Evolutionary conservation across 2,329 filamentous ascomycete genomes (phyloP).

Genomic region (Penicillium sp.): DNA sequence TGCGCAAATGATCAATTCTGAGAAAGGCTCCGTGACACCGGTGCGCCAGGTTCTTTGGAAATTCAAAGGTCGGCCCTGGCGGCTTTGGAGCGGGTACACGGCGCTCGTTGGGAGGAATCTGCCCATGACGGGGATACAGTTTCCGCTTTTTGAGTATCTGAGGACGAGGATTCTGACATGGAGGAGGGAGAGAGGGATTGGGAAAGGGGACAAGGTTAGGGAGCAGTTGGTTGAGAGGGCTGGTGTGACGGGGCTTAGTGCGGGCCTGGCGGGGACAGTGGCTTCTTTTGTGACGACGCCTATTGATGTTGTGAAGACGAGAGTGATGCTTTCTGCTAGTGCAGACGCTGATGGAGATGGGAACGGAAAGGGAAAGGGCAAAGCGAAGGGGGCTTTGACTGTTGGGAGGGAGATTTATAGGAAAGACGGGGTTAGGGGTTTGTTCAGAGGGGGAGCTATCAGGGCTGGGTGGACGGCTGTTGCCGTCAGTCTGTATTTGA

Average conservation of each 20-base stretch:
- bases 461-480: conserved; percentile 77
- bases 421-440: conserved; percentile 66
- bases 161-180: conserved; percentile 54
- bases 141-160: conserved; percentile 77
- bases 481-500: conserved; percentile 79
- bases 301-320: conserved; percentile 83
- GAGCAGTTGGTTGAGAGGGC: conserved; percentile 62
- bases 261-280: conserved; percentile 69
- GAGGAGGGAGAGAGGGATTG: conserved; percentile 28
- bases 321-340: conserved; percentile 74
- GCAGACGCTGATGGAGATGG: conserved; percentile 6
- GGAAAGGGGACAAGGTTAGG: not conserved
- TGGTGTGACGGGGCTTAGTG: conserved; percentile 68
- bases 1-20: conserved; percentile 70
- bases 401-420: conserved; percentile 65
- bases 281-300: conserved; percentile 83
- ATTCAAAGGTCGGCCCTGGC: conserved; percentile 57
- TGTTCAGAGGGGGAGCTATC: conserved; percentile 71
- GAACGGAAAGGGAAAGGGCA: conserved; percentile 35
- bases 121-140: conserved; percentile 84
- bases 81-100: conserved; percentile 69
- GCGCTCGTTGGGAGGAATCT: conserved; percentile 79
- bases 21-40: conserved; percentile 37
- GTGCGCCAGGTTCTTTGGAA: conserved; percentile 57
- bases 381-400: conserved; percentile 49